Evolutionary conservation across 768 basidiomycete genomes (phyloP).

Genomic region (Psilocybe cyanescens): DNA sequence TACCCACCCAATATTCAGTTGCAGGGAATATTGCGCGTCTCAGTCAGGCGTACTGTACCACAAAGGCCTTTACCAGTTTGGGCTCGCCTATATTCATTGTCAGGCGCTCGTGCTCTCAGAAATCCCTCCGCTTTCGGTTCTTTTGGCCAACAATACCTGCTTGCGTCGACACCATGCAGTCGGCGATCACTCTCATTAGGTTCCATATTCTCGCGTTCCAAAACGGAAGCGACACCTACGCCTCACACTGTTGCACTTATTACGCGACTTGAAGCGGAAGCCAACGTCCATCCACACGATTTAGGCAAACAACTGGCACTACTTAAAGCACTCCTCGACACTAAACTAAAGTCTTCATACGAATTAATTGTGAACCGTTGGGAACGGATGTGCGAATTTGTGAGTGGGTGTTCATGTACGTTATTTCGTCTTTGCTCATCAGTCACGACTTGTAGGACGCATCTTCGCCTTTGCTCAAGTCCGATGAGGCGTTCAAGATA

Average conservation of each 20-base stretch:
- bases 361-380: conserved; percentile 77
- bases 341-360: conserved; percentile 68
- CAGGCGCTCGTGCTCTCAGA: conserved; percentile 14
- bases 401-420: conserved; percentile 57
- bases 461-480: conserved; percentile 68
- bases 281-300: conserved; percentile 74
- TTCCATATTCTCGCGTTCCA: conserved; percentile 52
- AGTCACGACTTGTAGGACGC: conserved; percentile 51
- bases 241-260: conserved; percentile 72
- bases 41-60: conserved; percentile 22
- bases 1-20: conserved; percentile 31
- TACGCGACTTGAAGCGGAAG: conserved; percentile 76
- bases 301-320: conserved; percentile 70
- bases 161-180: conserved; percentile 14
- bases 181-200: conserved; percentile 40
- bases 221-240: conserved; percentile 50
- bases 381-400: conserved; percentile 85
- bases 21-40: conserved; percentile 41
- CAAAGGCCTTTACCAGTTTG: conserved; percentile 20
- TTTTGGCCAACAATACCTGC: conserved; percentile 9
- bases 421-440: background rate
- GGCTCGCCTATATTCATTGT: conserved; percentile 20
- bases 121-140: conserved; percentile 10
- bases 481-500: conserved; percentile 73
- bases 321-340: conserved; percentile 67